Evolutionary conservation across 345 rosid genomes (phyloP).

Genomic region (Theobroma cacao): DNA sequence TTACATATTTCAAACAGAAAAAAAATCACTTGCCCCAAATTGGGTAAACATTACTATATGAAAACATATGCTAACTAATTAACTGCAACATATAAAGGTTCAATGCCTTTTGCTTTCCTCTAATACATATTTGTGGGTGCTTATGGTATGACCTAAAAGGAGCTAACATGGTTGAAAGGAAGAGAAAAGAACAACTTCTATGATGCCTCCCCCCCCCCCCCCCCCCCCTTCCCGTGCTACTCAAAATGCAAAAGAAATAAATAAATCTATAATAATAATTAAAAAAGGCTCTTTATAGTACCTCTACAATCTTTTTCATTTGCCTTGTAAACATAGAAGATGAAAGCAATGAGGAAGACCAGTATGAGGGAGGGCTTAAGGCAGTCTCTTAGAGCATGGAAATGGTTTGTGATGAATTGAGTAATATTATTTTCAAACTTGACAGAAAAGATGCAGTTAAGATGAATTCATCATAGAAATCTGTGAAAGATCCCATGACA

Average conservation of each 20-base stretch:
- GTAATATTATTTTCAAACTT: not conserved
- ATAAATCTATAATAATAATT: too few species aligned
- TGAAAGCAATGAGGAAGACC: not conserved
- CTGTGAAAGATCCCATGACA: not conserved
- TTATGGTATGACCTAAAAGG: not conserved
- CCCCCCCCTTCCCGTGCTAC: not conserved
- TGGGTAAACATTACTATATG: not conserved
- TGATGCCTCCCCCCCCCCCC: not conserved
- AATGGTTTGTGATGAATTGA: not conserved
- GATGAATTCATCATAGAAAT: not conserved
- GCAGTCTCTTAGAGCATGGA: not conserved
- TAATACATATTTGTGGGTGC: not conserved
- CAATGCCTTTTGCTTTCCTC: not conserved
- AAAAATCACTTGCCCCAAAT: not conserved
- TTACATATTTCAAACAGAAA: conserved; percentile 24
- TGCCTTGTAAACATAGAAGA: not conserved
- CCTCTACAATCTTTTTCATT: not conserved
- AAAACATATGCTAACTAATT: not conserved
- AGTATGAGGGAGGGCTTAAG: not conserved
- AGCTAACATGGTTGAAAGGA: not conserved
- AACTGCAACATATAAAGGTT: not conserved
- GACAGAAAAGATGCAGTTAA: not conserved
- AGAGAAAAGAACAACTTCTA: not conserved
- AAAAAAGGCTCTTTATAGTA: not conserved
- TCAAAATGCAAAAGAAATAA: not conserved